phyloP scores from a whole-genome alignment of 1,284 basidiomycete genomes.

The Agaricales sp. region DNA sequence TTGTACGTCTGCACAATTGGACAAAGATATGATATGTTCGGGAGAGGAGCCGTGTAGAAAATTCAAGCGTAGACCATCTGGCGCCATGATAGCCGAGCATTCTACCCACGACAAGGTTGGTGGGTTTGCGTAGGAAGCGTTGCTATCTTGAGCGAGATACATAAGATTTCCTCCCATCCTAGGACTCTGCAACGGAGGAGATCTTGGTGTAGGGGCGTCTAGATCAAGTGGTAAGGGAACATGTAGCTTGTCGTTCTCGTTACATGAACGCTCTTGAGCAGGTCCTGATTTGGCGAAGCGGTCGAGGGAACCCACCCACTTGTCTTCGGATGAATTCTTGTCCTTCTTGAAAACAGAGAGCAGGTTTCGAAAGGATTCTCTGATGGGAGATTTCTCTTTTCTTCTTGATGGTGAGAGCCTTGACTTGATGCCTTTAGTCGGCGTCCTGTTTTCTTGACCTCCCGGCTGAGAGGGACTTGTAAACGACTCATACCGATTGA shows the following conservation, averaged over 20 bases:
- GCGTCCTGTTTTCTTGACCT: conserved; percentile 6
- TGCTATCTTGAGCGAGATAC: background rate
- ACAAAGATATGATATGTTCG: conserved; percentile 33
- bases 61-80: background rate
- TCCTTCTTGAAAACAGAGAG: conserved; percentile 55
- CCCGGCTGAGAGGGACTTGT: conserved; percentile 7
- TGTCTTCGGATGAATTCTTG: conserved; percentile 20
- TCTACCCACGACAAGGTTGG: background rate
- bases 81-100: background rate
- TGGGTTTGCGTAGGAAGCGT: background rate
- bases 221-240: background rate
- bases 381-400: conserved; percentile 44
- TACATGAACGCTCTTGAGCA: background rate
- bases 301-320: background rate
- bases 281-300: background rate
- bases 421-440: conserved; percentile 7
- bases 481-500: conserved; percentile 32
- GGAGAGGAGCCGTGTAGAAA: background rate
- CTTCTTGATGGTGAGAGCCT: conserved; percentile 9
- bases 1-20: conserved; percentile 48
- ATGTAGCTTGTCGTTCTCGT: background rate
- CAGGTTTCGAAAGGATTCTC: conserved; percentile 56
- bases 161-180: background rate
- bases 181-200: background rate
- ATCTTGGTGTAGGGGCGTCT: background rate